Base-by-base conservation (phyloP, 805 yeast species). In the Candida ascalaphidarum region DNA sequence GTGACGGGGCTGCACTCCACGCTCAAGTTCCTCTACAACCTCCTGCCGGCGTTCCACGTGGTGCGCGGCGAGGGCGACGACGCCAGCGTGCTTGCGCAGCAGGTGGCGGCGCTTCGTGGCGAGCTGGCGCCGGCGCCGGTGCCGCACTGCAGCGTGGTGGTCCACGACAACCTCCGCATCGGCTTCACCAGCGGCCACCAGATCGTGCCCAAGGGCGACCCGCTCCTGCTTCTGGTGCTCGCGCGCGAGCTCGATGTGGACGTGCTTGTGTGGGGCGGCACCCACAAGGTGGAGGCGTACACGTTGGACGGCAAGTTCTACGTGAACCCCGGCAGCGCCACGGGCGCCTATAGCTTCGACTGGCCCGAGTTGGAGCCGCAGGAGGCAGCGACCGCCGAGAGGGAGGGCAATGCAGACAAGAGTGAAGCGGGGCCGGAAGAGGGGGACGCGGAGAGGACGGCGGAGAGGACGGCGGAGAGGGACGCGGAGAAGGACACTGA, bases 321-420 rank as follows among this genome's bases (percentile, higher is more conserved):
- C 46, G 70, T 92, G n/a, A 89, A 84, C 50, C 97, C 98, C 0
- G 98, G 98, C 0, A 81, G 94, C 48, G 94, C 94, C 23, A 88
- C 96, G 0, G 98, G 98, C 15, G 96, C 96, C 0, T 74, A 70
- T 39, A 68, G 70, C 23, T 69, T 81, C 18, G 57, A 52, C 27
- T 79, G 77, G 44, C 74, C 77, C 57, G 77, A 77, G 33, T 65
- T 61, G 5, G 68, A 64, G 2, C 74, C 69, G 12, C 55, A 47
- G 1, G 77, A 68, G 3, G 65, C 67, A n/a, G n/a, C n/a, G n/a
- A n/a, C n/a, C n/a, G n/a, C n/a, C n/a, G n/a, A 3, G 58, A 49
- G 4, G 55, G 48, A 2, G 44, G 35, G 14, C 9, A 16, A 7
- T 7, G 11, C 7, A 18, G 7, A 10, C 10, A 7, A 18, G 20